These are phyloP conservation scores for Phytophthora pinifolia DNA, from an alignment of 352 stramenopile genomes.

Conservation along the genomic window DNA sequence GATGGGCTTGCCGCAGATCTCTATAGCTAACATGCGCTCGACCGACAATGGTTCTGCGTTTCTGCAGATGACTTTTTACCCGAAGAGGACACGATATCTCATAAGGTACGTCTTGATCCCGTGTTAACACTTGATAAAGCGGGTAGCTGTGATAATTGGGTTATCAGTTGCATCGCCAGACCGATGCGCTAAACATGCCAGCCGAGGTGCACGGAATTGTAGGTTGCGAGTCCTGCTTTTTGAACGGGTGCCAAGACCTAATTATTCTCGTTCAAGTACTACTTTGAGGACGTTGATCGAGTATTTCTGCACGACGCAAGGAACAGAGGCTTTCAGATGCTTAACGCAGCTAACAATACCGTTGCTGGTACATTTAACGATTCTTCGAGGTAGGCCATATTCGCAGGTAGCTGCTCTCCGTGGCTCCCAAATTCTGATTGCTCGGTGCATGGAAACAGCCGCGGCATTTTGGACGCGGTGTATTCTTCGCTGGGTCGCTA, in stretches of 20 bases:
- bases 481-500: conserved; percentile 46
- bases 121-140: neutral
- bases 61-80: conserved; percentile 5
- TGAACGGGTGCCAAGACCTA: too few relatives aligned
- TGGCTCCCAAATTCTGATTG: too few relatives aligned
- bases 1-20: too few relatives aligned
- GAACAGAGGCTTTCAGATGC: conserved; percentile 39
- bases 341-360: conserved; percentile 30
- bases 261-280: conserved; percentile 14
- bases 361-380: conserved; percentile 18
- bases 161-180: conserved; percentile 28
- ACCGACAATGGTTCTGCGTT: too few relatives aligned
- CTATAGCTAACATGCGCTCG: too few relatives aligned
- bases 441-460: conserved; percentile 2
- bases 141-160: too few relatives aligned
- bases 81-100: conserved; percentile 7
- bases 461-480: conserved; percentile 41
- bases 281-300: conserved; percentile 42
- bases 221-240: conserved; percentile 1
- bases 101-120: conserved; percentile 2
- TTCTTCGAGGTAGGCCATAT: conserved; percentile 6
- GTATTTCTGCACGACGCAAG: conserved; percentile 38
- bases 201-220: conserved; percentile 54
- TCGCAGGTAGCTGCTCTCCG: too few relatives aligned
- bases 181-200: conserved; percentile 37